A percentile compares a stretch with the other conserved stretches of the same genome.
Conservation (phyloP, 805 yeast genomes). For the Kregervanrija fluxuum region DNA sequence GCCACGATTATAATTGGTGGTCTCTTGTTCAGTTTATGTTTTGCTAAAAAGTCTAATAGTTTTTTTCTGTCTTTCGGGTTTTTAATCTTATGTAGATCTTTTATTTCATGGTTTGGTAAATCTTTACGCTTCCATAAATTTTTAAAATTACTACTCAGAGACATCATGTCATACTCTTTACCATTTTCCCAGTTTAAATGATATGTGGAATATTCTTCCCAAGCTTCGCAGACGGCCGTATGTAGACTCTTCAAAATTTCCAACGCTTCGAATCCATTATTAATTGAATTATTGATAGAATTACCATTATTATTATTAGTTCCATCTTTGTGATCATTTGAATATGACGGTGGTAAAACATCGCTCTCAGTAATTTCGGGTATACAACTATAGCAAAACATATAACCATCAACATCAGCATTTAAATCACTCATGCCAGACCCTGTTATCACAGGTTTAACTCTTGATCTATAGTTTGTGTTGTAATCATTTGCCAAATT, state of each 20-base stretch:
- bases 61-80: slow-evolving; percentile 3
- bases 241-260: slow-evolving; percentile 40
- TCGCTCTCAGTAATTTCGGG: slow-evolving; percentile 40
- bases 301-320: neutral
- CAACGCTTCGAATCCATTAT: slow-evolving; percentile 16
- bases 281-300: neutral
- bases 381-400: slow-evolving; percentile 60
- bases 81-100: neutral
- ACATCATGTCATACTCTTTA: slow-evolving; percentile 59
- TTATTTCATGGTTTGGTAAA: slow-evolving; percentile 1
- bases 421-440: slow-evolving; percentile 75
- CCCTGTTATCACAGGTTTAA: slow-evolving; percentile 65
- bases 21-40: neutral
- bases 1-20: slow-evolving; percentile 69
- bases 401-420: slow-evolving; percentile 69
- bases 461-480: slow-evolving; percentile 25
- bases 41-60: neutral
- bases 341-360: slow-evolving; percentile 12
- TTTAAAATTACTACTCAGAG: slow-evolving; percentile 49
- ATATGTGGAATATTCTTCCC: slow-evolving; percentile 59
- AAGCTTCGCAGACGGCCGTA: slow-evolving; percentile 59
- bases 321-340: neutral
- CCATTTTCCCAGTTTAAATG: slow-evolving; percentile 54
- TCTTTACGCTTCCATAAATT: slow-evolving; percentile 45
- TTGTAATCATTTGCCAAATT: slow-evolving; percentile 33